Percentiles rank a stretch among this genome's conserved stretches.
These are phyloP conservation scores for Gentiana straminea DNA, from an alignment of 257 asterid genomes.

Conservation along the genomic window DNA sequence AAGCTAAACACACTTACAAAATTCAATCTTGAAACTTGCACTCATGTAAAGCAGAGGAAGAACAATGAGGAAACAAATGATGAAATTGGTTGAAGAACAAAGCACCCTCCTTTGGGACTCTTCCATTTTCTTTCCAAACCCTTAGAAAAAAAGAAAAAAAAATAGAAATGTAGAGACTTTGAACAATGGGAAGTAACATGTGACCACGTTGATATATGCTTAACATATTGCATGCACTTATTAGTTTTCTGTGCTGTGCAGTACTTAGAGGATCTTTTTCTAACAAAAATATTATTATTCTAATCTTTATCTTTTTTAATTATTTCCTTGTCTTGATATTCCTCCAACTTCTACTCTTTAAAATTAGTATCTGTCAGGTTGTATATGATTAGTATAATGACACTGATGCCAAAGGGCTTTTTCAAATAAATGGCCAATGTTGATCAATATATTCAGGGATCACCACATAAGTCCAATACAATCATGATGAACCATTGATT, in stretches of 20 bases:
- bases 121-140: slow-evolving; percentile 6
- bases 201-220: not conserved
- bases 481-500: too few relatives aligned
- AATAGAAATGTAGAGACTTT: not conserved
- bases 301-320: not conserved
- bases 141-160: not conserved
- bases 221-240: not conserved
- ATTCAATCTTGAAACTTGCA: slow-evolving; percentile 14
- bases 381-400: too few relatives aligned
- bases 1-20: slow-evolving; percentile 4
- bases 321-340: not conserved
- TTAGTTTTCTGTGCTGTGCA: too few relatives aligned
- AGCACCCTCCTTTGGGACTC: slow-evolving; percentile 6
- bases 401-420: too few relatives aligned
- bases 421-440: too few relatives aligned
- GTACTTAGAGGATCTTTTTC: not conserved
- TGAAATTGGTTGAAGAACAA: slow-evolving; percentile 3
- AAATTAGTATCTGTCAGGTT: too few relatives aligned
- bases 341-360: not conserved
- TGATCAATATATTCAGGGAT: too few relatives aligned
- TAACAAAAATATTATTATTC: not conserved
- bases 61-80: slow-evolving; percentile 7
- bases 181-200: not conserved
- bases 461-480: too few relatives aligned
- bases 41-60: slow-evolving; percentile 11